phyloP scores from a whole-genome alignment of 441 rosid genomes.

The Jatropha multifida region DNA sequence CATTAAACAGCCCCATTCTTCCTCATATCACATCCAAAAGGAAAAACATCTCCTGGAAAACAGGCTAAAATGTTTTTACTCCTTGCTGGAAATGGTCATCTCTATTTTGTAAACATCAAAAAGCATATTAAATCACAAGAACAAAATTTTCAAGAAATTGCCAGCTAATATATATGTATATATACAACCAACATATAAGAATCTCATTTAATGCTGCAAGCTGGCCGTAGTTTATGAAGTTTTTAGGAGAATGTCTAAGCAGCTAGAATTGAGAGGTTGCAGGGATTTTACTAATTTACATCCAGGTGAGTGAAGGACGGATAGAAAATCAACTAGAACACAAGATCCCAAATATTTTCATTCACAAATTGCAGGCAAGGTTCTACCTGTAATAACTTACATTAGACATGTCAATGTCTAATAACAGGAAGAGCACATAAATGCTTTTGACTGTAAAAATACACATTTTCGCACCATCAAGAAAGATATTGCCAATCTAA shows the following conservation, averaged over 20 bases:
- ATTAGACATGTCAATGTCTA: not conserved
- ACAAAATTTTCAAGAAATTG: not conserved
- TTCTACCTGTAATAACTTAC: conserved; percentile 9
- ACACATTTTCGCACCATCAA: conserved; percentile 14
- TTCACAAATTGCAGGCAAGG: not conserved
- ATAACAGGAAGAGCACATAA: not conserved
- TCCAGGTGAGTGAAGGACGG: not conserved
- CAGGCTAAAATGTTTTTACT: not conserved
- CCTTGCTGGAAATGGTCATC: conserved; percentile 7
- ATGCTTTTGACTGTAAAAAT: not conserved
- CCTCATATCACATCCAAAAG: not conserved
- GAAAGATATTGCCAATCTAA: not conserved
- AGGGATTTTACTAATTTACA: not conserved
- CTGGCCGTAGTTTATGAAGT: not conserved
- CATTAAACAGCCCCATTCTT: not conserved
- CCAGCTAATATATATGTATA: not conserved
- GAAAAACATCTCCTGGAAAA: not conserved
- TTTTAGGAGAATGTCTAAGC: not conserved
- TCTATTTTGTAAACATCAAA: not conserved
- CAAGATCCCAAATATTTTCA: not conserved
- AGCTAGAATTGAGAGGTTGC: not conserved
- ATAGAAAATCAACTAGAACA: not conserved
- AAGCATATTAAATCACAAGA: not conserved
- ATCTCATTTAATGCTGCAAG: not conserved
- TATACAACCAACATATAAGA: not conserved